Evolutionary conservation across 1,284 basidiomycete genomes (phyloP).

Genomic region (Apiotrichum veenhuisii): DNA sequence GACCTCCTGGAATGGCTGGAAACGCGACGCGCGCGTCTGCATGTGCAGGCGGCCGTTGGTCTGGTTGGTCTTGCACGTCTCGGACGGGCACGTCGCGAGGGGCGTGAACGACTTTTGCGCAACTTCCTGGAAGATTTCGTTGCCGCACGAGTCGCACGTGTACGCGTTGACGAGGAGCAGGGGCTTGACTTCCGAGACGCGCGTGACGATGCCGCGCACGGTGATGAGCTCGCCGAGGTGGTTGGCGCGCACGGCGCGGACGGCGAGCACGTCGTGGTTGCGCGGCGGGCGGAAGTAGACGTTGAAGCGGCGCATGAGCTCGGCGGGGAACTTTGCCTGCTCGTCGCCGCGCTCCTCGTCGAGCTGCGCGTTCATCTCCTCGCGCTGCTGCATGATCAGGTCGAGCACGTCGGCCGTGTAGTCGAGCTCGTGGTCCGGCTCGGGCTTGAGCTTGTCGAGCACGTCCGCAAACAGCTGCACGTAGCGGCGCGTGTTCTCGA

Average conservation of each 20-base stretch:
- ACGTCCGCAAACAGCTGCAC: slow-evolving; percentile 84
- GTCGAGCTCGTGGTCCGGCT: slow-evolving; percentile 75
- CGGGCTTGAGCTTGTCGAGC: slow-evolving; percentile 82
- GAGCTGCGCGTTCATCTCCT: slow-evolving; percentile 68
- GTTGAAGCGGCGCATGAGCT: slow-evolving; percentile 89
- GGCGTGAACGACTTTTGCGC: slow-evolving; percentile 90
- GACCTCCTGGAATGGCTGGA: slow-evolving; percentile 97
- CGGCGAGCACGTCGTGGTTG: slow-evolving; percentile 67
- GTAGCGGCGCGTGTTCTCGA: slow-evolving; percentile 84
- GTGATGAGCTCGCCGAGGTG: slow-evolving; percentile 91
- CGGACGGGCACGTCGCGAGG: slow-evolving; percentile 78
- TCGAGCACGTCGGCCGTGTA: slow-evolving; percentile 87
- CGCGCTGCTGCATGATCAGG: slow-evolving; percentile 87
- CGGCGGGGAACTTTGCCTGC: slow-evolving; percentile 65
- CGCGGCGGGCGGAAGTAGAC: slow-evolving; percentile 86
- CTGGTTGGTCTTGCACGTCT: slow-evolving; percentile 81
- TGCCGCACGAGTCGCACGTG: slow-evolving; percentile 96
- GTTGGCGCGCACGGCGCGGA: slow-evolving; percentile 79
- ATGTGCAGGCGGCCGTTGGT: slow-evolving; percentile 89
- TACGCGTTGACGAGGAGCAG: slow-evolving; percentile 96
- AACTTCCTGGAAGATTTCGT: slow-evolving; percentile 98
- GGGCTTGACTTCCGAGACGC: slow-evolving; percentile 98
- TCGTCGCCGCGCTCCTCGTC: slow-evolving; percentile 48
- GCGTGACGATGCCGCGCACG: slow-evolving; percentile 94
- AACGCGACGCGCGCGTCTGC: slow-evolving; percentile 95